These are phyloP conservation scores for Luffa aegyptiaca DNA, from an alignment of 306 rosid species.

Conservation along the genomic window DNA sequence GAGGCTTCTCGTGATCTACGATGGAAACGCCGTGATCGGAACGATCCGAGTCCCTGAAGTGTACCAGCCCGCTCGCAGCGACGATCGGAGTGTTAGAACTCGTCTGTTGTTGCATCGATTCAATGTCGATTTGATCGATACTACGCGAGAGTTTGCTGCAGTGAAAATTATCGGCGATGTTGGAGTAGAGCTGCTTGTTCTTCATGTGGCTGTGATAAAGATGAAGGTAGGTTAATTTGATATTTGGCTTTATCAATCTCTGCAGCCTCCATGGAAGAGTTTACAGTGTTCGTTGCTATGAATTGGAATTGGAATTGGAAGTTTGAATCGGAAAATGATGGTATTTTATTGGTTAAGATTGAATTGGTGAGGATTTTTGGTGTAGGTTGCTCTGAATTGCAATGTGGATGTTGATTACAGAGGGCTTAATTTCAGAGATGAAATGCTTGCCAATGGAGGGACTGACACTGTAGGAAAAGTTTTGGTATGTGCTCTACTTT, in stretches of 20 bases:
- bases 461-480: background rate
- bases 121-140: background rate
- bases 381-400: constrained; percentile 8
- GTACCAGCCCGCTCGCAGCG: background rate
- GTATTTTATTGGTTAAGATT: background rate
- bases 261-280: background rate
- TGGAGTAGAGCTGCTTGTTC: background rate
- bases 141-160: background rate
- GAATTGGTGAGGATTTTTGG: background rate
- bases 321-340: background rate
- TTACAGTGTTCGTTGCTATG: background rate
- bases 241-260: background rate
- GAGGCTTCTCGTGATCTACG: constrained; percentile 1
- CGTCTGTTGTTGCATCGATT: background rate
- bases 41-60: background rate
- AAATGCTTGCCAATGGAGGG: background rate
- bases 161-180: background rate
- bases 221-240: background rate
- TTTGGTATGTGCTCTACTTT: background rate
- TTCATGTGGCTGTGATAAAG: background rate
- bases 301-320: background rate
- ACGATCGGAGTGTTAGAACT: background rate
- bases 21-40: background rate
- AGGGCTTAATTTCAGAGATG: background rate
- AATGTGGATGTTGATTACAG: background rate